phyloP scores from a whole-genome alignment of 2,329 filamentous ascomycete species.

The Berkeleyomyces rouxiae region DNA sequence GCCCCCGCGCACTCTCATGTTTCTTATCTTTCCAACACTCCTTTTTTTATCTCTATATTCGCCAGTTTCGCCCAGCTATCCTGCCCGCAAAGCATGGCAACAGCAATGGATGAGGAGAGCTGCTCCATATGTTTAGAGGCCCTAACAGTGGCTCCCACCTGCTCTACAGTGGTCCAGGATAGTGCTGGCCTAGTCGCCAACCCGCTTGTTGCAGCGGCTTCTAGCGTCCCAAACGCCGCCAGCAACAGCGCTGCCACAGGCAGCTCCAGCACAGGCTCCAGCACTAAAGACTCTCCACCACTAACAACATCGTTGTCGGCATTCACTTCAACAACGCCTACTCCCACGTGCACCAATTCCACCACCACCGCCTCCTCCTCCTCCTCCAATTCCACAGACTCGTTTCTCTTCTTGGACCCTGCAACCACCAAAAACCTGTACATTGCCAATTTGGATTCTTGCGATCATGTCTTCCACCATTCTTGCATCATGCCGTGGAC shows the following conservation, averaged over 20 bases:
- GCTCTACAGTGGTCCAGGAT: conserved; percentile 14
- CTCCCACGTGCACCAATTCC: conserved; percentile 17
- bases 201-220: conserved; percentile 15
- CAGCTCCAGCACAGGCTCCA: neutral
- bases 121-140: conserved; percentile 9
- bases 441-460: conserved; percentile 47
- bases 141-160: neutral
- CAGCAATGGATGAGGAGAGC: conserved; percentile 1
- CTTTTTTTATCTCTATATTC: neutral
- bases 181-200: conserved; percentile 17
- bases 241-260: neutral
- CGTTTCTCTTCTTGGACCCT: neutral
- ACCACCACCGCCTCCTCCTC: conserved; percentile 16
- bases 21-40: neutral
- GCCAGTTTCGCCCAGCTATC: neutral
- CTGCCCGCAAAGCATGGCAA: conserved; percentile 1
- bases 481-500: conserved; percentile 88
- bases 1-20: neutral
- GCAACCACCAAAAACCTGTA: conserved; percentile 17
- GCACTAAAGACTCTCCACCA: neutral
- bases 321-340: neutral
- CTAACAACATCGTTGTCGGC: neutral
- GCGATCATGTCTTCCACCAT: conserved; percentile 85
- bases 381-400: conserved; percentile 15
- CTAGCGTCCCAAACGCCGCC: neutral